phyloP scores from a whole-genome alignment of 2,329 filamentous ascomycete genomes.

The Pleomassaria siparia region DNA sequence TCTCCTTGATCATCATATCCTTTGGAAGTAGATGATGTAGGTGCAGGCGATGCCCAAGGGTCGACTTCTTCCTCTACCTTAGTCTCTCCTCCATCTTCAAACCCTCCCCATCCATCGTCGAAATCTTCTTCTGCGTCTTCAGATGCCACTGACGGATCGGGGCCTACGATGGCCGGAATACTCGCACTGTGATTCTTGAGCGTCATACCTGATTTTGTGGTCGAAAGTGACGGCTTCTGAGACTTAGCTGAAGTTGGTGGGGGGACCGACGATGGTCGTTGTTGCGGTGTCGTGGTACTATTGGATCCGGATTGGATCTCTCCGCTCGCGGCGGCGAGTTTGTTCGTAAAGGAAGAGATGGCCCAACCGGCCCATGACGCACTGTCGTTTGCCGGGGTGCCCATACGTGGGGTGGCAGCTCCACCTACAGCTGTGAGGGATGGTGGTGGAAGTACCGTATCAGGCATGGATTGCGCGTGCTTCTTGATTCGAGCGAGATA shows the following conservation, averaged over 20 bases:
- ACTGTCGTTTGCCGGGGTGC: conserved; percentile 71
- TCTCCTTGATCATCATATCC: conserved; percentile 79
- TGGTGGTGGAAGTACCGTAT: conserved; percentile 72
- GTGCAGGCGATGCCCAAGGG: conserved; percentile 51
- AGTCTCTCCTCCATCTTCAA: conserved; percentile 60
- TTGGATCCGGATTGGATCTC: conserved; percentile 68
- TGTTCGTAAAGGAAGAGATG: conserved; percentile 98
- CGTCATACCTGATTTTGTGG: conserved; percentile 42
- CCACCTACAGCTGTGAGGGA: conserved; percentile 47
- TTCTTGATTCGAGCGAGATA: conserved; percentile 85
- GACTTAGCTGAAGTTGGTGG: conserved; percentile 40
- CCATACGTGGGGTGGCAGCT: conserved; percentile 67
- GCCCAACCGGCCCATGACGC: conserved; percentile 93
- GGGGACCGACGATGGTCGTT: conserved; percentile 53
- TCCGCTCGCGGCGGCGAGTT: conserved; percentile 78
- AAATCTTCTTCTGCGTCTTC: conserved; percentile 59
- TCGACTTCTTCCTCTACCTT: conserved; percentile 55
- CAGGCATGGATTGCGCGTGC: conserved; percentile 74
- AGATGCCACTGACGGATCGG: conserved; percentile 54
- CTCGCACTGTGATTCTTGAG: conserved; percentile 23
- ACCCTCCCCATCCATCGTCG: conserved; percentile 72
- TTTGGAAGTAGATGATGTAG: conserved; percentile 47
- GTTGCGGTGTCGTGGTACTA: conserved; percentile 50
- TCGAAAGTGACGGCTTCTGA: conserved; percentile 57
- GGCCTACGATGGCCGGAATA: conserved; percentile 31